Percentiles rank a stretch among this genome's conserved stretches.
Conservation (phyloP, 139 green algal genomes). For the Ettlia oleoabundans region DNA sequence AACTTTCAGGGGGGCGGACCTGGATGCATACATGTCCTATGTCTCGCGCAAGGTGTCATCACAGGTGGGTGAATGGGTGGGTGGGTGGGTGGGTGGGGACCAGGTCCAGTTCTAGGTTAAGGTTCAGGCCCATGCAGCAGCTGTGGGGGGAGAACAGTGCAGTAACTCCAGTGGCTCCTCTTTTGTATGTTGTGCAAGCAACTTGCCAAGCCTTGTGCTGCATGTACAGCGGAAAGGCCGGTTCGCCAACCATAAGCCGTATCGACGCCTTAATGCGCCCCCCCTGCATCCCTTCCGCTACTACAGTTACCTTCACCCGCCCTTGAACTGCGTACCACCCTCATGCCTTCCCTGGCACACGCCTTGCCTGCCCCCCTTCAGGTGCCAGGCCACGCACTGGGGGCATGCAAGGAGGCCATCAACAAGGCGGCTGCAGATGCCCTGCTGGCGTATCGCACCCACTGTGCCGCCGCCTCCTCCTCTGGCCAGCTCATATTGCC, state of each 20-base stretch:
- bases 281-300: too few relatives aligned
- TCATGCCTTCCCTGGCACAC: not conserved
- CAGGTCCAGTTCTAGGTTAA: not conserved
- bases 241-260: too few relatives aligned
- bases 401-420: constrained; percentile 63
- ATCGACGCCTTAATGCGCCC: too few relatives aligned
- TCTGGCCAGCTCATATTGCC: constrained; percentile 90
- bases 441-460: constrained; percentile 73
- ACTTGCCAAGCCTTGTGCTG: too few relatives aligned
- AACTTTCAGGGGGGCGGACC: constrained; percentile 85
- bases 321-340: too few relatives aligned
- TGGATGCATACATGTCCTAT: constrained; percentile 78
- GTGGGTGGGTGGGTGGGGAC: not conserved
- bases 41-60: constrained; percentile 37
- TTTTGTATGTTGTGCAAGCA: too few relatives aligned
- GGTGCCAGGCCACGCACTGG: constrained; percentile 50
- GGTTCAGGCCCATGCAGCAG: not conserved
- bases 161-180: too few relatives aligned
- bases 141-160: not conserved
- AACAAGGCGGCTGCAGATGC: constrained; percentile 54
- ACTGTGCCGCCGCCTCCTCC: constrained; percentile 69
- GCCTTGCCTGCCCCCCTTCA: not conserved
- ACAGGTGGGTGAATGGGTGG: not conserved
- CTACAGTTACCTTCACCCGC: not conserved
- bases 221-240: too few relatives aligned